phyloP scores from a whole-genome alignment of 2,329 filamentous ascomycete species.

The Talaromyces sp. region DNA sequence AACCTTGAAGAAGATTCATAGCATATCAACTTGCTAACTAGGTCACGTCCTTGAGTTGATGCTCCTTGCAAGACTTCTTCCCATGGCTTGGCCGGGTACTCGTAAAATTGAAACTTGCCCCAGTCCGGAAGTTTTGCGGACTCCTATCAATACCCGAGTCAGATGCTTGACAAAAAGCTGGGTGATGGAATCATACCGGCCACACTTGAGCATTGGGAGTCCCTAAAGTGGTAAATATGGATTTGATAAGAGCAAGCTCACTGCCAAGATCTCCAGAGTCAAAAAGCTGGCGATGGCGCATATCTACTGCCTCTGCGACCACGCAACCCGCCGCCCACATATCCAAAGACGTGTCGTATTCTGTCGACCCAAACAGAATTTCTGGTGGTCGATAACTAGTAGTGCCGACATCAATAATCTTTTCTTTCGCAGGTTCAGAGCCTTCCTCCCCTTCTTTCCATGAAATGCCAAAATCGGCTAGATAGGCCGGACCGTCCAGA shows the following conservation, averaged over 20 bases:
- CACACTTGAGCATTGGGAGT: conserved; percentile 77
- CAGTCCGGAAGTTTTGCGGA: conserved; percentile 70
- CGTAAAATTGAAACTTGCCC: conserved; percentile 76
- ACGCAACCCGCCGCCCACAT: conserved; percentile 88
- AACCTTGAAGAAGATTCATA: conserved; percentile 70
- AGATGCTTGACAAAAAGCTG: conserved; percentile 1
- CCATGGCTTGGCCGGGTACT: conserved; percentile 70
- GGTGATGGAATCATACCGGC: conserved; percentile 60
- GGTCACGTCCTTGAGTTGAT: conserved; percentile 58
- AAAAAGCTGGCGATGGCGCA: conserved; percentile 65
- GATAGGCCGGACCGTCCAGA: conserved; percentile 67
- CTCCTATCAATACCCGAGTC: conserved; percentile 29
- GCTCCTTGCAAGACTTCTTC: conserved; percentile 64
- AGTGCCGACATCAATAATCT: conserved; percentile 91
- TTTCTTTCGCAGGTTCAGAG: conserved; percentile 64
- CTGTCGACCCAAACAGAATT: conserved; percentile 76
- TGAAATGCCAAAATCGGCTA: conserved; percentile 90
- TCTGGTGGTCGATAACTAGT: conserved; percentile 90
- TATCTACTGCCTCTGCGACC: conserved; percentile 69
- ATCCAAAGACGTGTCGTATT: conserved; percentile 72
- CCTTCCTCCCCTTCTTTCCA: conserved; percentile 64
- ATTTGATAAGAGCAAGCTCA: conserved; percentile 84
- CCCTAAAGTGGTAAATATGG: conserved; percentile 87
- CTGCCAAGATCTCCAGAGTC: conserved; percentile 87
- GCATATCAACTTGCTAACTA: conserved; percentile 66